Percentiles rank a stretch among this genome's conserved stretches.
These are phyloP conservation scores for Taiozyma sp. DNA, from an alignment of 1,139 yeast genomes.

Conservation along the genomic window DNA sequence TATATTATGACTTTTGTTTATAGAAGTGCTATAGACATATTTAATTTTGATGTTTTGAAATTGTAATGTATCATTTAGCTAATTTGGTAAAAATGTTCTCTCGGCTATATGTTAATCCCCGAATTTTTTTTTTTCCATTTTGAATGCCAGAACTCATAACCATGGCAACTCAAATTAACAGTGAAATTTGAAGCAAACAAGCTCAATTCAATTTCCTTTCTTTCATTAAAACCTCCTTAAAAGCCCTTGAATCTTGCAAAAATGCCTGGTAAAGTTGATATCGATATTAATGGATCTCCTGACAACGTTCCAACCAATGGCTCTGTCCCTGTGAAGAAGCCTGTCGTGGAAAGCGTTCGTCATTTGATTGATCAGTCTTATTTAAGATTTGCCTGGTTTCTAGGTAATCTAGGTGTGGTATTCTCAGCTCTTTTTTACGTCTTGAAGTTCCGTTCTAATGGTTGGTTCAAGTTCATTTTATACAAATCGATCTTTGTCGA, in stretches of 20 bases:
- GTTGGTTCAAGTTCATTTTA: conserved; percentile 37
- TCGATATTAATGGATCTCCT: not conserved
- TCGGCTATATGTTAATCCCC: not conserved
- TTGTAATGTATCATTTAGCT: not conserved
- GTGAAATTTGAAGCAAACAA: not conserved
- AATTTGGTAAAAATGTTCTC: no score
- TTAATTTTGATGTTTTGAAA: not conserved
- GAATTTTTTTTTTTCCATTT: not conserved
- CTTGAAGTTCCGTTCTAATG: conserved; percentile 39
- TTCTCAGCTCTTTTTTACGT: conserved; percentile 49
- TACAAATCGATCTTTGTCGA: conserved; percentile 63
- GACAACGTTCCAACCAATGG: not conserved
- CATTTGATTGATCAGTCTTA: conserved; percentile 20
- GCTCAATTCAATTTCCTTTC: not conserved
- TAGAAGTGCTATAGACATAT: not conserved
- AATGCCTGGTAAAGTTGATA: not conserved
- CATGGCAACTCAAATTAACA: not conserved
- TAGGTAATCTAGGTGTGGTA: conserved; percentile 68
- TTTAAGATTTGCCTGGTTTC: conserved; percentile 33
- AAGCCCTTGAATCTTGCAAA: not conserved
- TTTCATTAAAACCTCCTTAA: not conserved
- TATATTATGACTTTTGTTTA: not conserved
- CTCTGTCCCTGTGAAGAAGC: not conserved
- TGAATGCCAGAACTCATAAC: not conserved
- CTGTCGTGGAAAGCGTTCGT: not conserved